Percentiles rank a stretch among this genome's conserved stretches.
phyloP scores from a whole-genome alignment of 371 early-diverging fungal species.

The Umbelopsis sp. region DNA sequence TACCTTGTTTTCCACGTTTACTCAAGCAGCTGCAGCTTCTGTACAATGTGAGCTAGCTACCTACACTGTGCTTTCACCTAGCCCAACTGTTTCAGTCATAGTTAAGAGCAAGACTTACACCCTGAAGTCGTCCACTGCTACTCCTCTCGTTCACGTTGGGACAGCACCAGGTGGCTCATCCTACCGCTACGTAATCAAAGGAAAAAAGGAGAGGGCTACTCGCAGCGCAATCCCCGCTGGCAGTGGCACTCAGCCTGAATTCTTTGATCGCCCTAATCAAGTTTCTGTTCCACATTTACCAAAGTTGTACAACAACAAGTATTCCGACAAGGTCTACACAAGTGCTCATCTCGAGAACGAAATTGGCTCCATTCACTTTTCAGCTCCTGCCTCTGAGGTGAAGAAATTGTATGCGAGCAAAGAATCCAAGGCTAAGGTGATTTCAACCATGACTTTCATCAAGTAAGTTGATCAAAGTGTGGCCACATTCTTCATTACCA shows the following conservation, averaged over 20 bases:
- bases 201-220: constrained; percentile 14
- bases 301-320: background rate
- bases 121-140: background rate
- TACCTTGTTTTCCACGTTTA: too few relatives aligned
- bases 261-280: constrained; percentile 25
- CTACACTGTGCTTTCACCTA: background rate
- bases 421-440: constrained; percentile 30
- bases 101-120: constrained; percentile 16
- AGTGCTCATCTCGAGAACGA: constrained; percentile 29
- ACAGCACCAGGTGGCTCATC: constrained; percentile 21
- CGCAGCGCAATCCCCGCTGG: constrained; percentile 3
- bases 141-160: constrained; percentile 28
- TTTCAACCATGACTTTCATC: constrained; percentile 16
- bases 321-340: constrained; percentile 28
- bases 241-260: constrained; percentile 26
- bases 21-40: background rate
- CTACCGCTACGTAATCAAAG: constrained; percentile 32
- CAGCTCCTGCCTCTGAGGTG: constrained; percentile 21
- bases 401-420: constrained; percentile 27
- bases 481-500: too few relatives aligned
- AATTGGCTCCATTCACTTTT: constrained; percentile 37
- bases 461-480: background rate
- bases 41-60: constrained; percentile 5
- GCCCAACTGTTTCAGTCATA: background rate
- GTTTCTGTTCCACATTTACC: background rate